phyloP scores from a whole-genome alignment of 306 rosid genomes.

The Trifolium pratense region DNA sequence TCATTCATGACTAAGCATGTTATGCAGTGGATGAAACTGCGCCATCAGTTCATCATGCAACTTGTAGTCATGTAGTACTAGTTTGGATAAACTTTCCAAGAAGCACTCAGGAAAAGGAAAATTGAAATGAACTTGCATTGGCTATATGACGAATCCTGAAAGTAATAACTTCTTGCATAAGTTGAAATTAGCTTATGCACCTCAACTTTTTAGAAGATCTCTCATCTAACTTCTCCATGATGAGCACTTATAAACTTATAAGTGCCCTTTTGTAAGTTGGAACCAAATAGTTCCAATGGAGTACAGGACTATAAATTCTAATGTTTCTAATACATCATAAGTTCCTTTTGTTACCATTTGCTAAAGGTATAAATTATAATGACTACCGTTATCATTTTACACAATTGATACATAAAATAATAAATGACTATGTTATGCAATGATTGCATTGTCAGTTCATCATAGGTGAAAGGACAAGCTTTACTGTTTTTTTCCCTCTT shows the following conservation, averaged over 20 bases:
- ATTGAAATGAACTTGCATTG: background rate
- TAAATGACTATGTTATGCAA: background rate
- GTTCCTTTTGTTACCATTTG: background rate
- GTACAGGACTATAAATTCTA: background rate
- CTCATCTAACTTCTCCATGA: background rate
- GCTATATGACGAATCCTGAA: background rate
- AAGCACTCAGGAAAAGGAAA: constrained; percentile 1
- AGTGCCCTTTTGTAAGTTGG: background rate
- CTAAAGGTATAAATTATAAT: background rate
- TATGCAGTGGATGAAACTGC: constrained; percentile 19
- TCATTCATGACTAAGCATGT: constrained; percentile 20
- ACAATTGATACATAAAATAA: constrained; percentile 6
- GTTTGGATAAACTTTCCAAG: background rate
- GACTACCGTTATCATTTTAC: background rate
- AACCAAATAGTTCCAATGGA: background rate
- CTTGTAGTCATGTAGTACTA: background rate
- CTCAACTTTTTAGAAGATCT: background rate
- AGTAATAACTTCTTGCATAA: background rate
- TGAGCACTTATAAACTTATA: background rate
- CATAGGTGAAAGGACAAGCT: background rate
- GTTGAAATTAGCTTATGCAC: constrained; percentile 17
- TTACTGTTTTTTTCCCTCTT: background rate
- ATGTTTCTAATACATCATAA: background rate
- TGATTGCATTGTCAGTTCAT: background rate
- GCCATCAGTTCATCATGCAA: constrained; percentile 12